Evolutionary conservation across 148 eudicot species (phyloP), one percentile per base, ranked within the genome.

Genomic region (Rhododendron molle): DNA sequence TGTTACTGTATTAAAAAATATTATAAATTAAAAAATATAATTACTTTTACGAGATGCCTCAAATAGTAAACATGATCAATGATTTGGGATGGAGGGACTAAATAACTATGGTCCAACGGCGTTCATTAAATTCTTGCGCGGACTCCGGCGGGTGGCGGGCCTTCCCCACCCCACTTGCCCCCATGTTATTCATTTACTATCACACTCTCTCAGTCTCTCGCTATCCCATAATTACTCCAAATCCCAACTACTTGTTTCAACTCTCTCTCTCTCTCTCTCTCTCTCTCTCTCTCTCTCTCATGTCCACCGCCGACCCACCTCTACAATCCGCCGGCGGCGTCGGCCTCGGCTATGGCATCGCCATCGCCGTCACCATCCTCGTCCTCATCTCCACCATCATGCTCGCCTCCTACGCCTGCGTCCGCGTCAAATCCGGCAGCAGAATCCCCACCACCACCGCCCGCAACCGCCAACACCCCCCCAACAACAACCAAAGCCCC

Each of bases 351-450:
- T 71, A 71, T 40, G 76, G 76, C 76, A 71, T 71, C 38, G 76
- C 76, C 20, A 71, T 71, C 76, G 40, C 76, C 21, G 76, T 71
- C 40, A 71, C 40, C 76, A 71, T 71, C 76, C 76, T 71, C 76
- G 76, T 71, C 76, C 36, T 71, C 21, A 71, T 71, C 40, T 71
- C 76, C 76, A 71, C 76, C 38, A 71, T 71, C 76, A 71, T 71
- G 76, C 76, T 71, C 40, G 76, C 38, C 34, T 71, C 76, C 36
- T 71, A 71, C 76, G 76, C 76, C 20, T 71, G 76, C 40, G 38
- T 71, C 76, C 15, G 76, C 2, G 76, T 71, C 76, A 71, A 71
- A 71, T 71, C 76, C 76, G 38, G 20, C 76, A 1, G 12, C 76
- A 71, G 20, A 30, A 71, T 15, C 30, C 4, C 76, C 76, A 3